These are phyloP conservation scores for Raddia guianensis DNA, from an alignment of 176 grass and related monocot species.

Conservation along the genomic window DNA sequence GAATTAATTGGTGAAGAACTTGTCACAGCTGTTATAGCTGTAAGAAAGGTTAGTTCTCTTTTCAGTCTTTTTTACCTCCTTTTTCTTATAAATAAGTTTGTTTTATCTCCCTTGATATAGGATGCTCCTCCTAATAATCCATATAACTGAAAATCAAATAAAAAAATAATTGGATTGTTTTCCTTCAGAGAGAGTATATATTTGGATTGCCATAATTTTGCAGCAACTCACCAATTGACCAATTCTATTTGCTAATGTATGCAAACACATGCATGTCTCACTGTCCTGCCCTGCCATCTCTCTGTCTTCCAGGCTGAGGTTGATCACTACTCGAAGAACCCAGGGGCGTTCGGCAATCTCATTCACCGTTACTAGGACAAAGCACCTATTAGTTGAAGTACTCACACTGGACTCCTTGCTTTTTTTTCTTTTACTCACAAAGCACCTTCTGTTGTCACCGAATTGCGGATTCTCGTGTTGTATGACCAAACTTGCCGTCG, in stretches of 20 bases:
- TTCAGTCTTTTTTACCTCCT: neutral
- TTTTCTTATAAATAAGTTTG: too few species aligned
- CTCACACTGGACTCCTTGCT: neutral
- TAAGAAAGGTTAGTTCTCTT: constrained; percentile 69
- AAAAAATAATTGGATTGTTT: neutral
- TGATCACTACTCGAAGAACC: constrained; percentile 73
- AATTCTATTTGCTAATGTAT: neutral
- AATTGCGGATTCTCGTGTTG: neutral
- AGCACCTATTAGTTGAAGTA: neutral
- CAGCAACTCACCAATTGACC: neutral
- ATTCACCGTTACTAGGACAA: constrained; percentile 72
- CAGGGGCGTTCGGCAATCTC: constrained; percentile 58
- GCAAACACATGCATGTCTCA: neutral
- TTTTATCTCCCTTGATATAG: neutral
- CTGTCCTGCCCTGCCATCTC: neutral
- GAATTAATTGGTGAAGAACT: constrained; percentile 81
- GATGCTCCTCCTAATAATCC: neutral
- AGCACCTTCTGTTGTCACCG: too few species aligned
- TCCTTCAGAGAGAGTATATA: neutral
- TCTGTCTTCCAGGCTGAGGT: constrained; percentile 62
- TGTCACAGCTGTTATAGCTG: constrained; percentile 63
- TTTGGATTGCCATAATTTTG: neutral
- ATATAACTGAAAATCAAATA: neutral
- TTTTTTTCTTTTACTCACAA: neutral
- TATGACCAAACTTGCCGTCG: constrained; percentile 13